Percentiles rank a stretch among this genome's conserved stretches.
phyloP scores from a whole-genome alignment of 352 stramenopile genomes.

The Globisporangium lucens region DNA sequence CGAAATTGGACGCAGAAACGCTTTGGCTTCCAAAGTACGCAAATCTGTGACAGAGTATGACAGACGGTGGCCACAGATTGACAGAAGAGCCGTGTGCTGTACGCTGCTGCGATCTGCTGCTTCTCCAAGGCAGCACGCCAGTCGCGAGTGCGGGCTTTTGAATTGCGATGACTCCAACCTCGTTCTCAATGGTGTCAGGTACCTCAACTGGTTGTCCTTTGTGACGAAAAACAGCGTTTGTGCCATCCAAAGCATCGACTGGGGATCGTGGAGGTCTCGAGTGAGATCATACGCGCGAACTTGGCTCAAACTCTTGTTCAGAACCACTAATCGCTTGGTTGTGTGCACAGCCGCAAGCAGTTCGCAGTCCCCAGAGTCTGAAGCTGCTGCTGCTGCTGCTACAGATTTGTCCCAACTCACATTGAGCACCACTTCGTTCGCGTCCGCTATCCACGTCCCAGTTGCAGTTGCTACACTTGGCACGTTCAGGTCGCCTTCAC shows the following conservation, averaged over 20 bases:
- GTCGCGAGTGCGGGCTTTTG: constrained; percentile 10
- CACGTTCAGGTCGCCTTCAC: constrained; percentile 46
- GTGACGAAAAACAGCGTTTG: constrained; percentile 67
- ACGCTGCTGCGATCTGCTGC: not conserved
- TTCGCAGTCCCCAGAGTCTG: not conserved
- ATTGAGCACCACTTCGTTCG: constrained; percentile 45
- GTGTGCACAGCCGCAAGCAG: constrained; percentile 49
- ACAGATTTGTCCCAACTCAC: constrained; percentile 46
- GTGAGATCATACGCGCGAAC: constrained; percentile 38
- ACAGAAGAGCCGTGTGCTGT: constrained; percentile 33
- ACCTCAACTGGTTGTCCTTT: constrained; percentile 41
- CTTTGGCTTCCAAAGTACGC: constrained; percentile 32
- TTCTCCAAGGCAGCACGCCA: constrained; percentile 33
- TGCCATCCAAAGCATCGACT: constrained; percentile 66
- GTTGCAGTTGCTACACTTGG: constrained; percentile 1
- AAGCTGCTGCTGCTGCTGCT: not conserved
- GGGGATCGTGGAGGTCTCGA: constrained; percentile 32
- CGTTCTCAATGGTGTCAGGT: constrained; percentile 37
- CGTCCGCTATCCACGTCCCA: constrained; percentile 29
- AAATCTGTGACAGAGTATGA: constrained; percentile 43
- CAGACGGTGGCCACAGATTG: constrained; percentile 51
- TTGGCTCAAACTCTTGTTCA: constrained; percentile 35
- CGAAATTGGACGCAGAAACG: constrained; percentile 39
- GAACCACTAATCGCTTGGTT: constrained; percentile 51
- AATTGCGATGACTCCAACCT: constrained; percentile 1